phyloP scores from a whole-genome alignment of 768 basidiomycete genomes.

The Mycena vulgaris region DNA sequence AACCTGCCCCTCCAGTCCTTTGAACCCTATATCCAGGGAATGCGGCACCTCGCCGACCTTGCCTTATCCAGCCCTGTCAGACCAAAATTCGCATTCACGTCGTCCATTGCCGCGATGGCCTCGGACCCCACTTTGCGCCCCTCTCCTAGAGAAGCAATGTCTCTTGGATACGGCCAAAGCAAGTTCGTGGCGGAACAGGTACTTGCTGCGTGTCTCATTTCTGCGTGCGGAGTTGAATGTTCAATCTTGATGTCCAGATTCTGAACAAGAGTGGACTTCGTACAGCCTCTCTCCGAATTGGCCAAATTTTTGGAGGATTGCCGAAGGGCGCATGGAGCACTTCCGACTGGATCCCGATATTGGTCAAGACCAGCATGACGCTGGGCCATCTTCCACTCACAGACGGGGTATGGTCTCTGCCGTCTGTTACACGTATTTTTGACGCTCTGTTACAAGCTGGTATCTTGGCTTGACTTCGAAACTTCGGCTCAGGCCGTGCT shows the following conservation, averaged over 20 bases:
- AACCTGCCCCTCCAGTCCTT: constrained; percentile 60
- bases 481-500: constrained; percentile 45
- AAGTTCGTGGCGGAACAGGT: constrained; percentile 41
- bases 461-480: constrained; percentile 55
- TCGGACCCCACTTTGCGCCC: constrained; percentile 30
- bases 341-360: constrained; percentile 54
- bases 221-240: neutral
- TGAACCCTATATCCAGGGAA: constrained; percentile 58
- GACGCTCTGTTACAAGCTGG: constrained; percentile 38
- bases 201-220: neutral
- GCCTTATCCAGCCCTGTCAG: constrained; percentile 37
- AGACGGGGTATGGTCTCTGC: constrained; percentile 40
- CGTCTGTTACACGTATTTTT: neutral
- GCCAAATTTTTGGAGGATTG: constrained; percentile 53
- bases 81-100: constrained; percentile 32
- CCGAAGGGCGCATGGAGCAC: constrained; percentile 56
- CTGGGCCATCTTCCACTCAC: constrained; percentile 47
- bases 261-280: neutral
- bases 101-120: constrained; percentile 32
- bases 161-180: neutral
- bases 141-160: constrained; percentile 29
- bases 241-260: neutral
- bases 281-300: constrained; percentile 41
- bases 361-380: constrained; percentile 51
- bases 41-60: constrained; percentile 58